phyloP scores from a whole-genome alignment of 495 filamentous ascomycete species.

The Venustampulla echinocandica region DNA sequence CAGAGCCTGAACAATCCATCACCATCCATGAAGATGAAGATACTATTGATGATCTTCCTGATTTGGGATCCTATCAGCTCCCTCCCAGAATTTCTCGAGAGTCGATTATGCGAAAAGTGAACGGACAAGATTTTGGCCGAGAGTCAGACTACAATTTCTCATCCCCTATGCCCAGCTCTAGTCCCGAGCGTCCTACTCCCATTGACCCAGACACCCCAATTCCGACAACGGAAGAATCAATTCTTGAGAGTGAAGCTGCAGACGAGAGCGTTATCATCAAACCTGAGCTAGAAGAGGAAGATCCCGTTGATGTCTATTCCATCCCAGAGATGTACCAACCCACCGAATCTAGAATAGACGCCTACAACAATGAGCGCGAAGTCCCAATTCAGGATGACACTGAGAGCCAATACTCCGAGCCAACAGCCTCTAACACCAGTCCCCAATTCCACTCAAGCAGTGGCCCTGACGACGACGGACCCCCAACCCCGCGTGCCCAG shows the following conservation, averaged over 20 bases:
- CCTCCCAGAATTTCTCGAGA: slow-evolving; percentile 83
- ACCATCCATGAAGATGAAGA: slow-evolving; percentile 38
- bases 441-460: slow-evolving; percentile 21
- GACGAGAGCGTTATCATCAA: slow-evolving; percentile 60
- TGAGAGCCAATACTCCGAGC: slow-evolving; percentile 42
- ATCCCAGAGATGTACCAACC: slow-evolving; percentile 55
- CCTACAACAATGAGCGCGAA: slow-evolving; percentile 38
- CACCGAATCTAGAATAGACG: slow-evolving; percentile 18
- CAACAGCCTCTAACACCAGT: slow-evolving; percentile 13
- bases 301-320: slow-evolving; percentile 57
- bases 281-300: slow-evolving; percentile 45
- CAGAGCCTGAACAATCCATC: slow-evolving; percentile 37
- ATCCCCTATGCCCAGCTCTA: slow-evolving; percentile 44
- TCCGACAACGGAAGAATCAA: slow-evolving; percentile 60
- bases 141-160: slow-evolving; percentile 59
- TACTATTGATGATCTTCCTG: slow-evolving; percentile 43
- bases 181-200: slow-evolving; percentile 38
- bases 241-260: slow-evolving; percentile 33
- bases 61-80: slow-evolving; percentile 49
- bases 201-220: slow-evolving; percentile 82
- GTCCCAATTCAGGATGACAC: slow-evolving; percentile 31
- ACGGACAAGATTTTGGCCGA: slow-evolving; percentile 51
- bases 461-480: slow-evolving; percentile 25
- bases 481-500: slow-evolving; percentile 29
- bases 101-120: slow-evolving; percentile 82